Evolutionary conservation across 169 alveolate species (phyloP).

Genomic region (Plasmodium fragile): DNA sequence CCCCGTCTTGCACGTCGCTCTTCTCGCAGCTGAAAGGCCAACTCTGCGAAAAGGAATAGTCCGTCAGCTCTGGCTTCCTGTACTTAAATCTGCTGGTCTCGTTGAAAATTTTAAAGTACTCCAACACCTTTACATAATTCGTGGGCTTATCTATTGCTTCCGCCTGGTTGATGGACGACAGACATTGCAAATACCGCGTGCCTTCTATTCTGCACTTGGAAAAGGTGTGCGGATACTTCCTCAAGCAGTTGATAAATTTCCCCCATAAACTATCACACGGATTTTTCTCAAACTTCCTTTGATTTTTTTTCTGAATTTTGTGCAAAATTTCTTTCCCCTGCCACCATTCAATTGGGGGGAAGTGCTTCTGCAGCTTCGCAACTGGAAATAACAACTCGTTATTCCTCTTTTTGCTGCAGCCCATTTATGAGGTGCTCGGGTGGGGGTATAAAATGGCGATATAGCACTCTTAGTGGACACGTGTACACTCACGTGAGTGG

Average conservation of each 20-base stretch:
- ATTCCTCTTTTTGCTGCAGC: constrained; percentile 59
- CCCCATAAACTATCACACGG: constrained; percentile 78
- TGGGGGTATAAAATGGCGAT: constrained; percentile 1
- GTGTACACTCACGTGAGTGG: neutral
- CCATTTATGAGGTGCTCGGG: constrained; percentile 28
- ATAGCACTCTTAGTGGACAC: neutral
- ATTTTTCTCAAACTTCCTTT: constrained; percentile 44
- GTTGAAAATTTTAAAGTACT: constrained; percentile 69
- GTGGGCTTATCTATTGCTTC: constrained; percentile 34
- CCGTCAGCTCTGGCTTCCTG: constrained; percentile 50
- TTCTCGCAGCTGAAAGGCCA: neutral
- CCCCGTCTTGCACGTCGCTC: neutral
- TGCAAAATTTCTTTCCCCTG: constrained; percentile 74
- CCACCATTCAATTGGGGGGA: constrained; percentile 76
- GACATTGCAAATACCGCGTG: constrained; percentile 54
- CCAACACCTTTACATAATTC: constrained; percentile 62
- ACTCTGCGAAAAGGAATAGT: constrained; percentile 56
- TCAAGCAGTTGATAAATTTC: constrained; percentile 68
- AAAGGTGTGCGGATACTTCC: constrained; percentile 73
- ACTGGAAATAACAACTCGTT: constrained; percentile 66
- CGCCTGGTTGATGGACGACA: constrained; percentile 46
- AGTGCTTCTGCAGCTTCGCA: constrained; percentile 61
- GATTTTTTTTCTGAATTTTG: constrained; percentile 71
- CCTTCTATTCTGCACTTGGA: constrained; percentile 72
- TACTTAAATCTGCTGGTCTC: constrained; percentile 74